These are phyloP conservation scores for Lepidium aucheri DNA, from an alignment of 345 rosid genomes.

Conservation along the genomic window DNA sequence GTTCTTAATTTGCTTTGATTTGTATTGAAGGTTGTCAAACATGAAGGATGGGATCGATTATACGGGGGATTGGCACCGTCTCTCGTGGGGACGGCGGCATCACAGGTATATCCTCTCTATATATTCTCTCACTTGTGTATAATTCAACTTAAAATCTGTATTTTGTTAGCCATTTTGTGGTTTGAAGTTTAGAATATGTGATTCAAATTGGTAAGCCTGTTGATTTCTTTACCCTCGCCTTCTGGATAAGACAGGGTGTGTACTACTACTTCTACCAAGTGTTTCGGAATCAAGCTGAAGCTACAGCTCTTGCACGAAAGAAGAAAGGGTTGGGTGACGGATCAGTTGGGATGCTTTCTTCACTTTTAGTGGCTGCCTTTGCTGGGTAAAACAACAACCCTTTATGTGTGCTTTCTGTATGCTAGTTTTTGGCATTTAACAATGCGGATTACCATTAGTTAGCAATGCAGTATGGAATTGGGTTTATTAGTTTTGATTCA, in stretches of 20 bases:
- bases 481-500: background rate
- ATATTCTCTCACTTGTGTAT: background rate
- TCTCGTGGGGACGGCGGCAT: constrained; percentile 80
- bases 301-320: constrained; percentile 45
- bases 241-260: constrained; percentile 84
- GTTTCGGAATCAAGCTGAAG: constrained; percentile 87
- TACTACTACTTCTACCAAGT: constrained; percentile 99
- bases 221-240: constrained; percentile 21
- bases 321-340: constrained; percentile 85
- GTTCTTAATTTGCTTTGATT: background rate
- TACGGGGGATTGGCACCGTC: constrained; percentile 89
- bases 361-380: constrained; percentile 88
- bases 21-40: constrained; percentile 60
- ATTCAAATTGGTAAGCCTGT: background rate
- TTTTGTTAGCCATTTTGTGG: background rate
- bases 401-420: background rate
- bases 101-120: constrained; percentile 48
- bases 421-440: background rate
- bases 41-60: constrained; percentile 91
- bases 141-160: background rate
- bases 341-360: constrained; percentile 88
- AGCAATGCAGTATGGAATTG: background rate
- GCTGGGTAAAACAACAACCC: constrained; percentile 53
- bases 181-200: background rate
- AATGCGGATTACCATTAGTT: background rate